phyloP scores from a whole-genome alignment of 140 eudicot species.

The Flaveria floridana region DNA sequence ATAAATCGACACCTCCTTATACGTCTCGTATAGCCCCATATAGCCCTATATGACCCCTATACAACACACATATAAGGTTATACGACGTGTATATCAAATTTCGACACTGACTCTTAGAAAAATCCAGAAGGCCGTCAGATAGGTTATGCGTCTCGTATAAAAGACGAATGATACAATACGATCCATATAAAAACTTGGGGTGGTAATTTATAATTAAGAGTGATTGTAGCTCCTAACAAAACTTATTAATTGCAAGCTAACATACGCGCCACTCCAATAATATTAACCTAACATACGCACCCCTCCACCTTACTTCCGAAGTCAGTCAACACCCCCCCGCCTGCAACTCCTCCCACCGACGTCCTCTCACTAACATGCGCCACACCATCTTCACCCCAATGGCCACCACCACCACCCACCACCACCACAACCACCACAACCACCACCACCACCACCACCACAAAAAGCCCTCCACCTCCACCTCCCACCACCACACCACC shows the following conservation, averaged over 20 bases:
- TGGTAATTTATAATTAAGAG: too few relatives aligned
- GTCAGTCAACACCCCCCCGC: constrained; percentile 20
- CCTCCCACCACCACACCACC: background rate
- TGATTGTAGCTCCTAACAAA: too few relatives aligned
- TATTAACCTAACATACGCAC: constrained; percentile 44
- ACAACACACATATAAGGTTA: too few relatives aligned
- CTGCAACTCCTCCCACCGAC: constrained; percentile 23
- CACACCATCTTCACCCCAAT: constrained; percentile 48
- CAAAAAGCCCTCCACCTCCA: constrained; percentile 12
- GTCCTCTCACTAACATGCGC: constrained; percentile 67
- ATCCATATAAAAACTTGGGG: too few relatives aligned
- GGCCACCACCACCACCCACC: constrained; percentile 46
- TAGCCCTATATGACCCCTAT: too few relatives aligned
- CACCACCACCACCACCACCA: constrained; percentile 22
- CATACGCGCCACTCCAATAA: background rate
- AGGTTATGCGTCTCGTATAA: too few relatives aligned
- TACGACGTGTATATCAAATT: too few relatives aligned
- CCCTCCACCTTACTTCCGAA: constrained; percentile 21
- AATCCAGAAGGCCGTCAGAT: too few relatives aligned
- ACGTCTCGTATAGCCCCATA: too few relatives aligned
- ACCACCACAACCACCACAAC: constrained; percentile 28
- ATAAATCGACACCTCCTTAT: too few relatives aligned
- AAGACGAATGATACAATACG: too few relatives aligned
- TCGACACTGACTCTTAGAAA: too few relatives aligned
- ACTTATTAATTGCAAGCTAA: background rate